Evolutionary conservation across 805 yeast genomes (phyloP).

Genomic region (Candida adriatica): DNA sequence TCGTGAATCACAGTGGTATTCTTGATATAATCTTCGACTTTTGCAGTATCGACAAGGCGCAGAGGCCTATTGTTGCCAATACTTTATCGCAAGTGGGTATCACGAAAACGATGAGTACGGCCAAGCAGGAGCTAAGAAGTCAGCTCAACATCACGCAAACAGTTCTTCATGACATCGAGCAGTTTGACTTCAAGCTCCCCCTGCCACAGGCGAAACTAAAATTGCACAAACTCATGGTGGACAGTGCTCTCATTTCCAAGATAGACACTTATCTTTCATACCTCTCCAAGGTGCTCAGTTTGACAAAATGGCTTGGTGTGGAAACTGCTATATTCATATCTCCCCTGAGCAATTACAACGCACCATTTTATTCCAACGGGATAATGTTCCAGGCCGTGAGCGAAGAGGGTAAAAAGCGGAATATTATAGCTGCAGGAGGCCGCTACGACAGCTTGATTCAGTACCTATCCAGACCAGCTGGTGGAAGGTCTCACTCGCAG

Average conservation of each 20-base stretch:
- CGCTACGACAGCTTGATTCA: constrained; percentile 74
- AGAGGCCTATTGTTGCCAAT: constrained; percentile 58
- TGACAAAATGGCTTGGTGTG: constrained; percentile 54
- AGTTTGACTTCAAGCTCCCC: constrained; percentile 71
- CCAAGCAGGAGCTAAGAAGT: constrained; percentile 44
- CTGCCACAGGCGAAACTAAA: constrained; percentile 56
- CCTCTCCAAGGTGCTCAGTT: constrained; percentile 49
- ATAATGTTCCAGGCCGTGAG: constrained; percentile 84
- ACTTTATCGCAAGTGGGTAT: constrained; percentile 73
- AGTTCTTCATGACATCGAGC: constrained; percentile 70
- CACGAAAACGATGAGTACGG: constrained; percentile 56
- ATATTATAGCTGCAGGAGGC: constrained; percentile 84
- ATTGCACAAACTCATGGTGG: constrained; percentile 65
- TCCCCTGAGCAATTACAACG: constrained; percentile 81
- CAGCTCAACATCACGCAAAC: constrained; percentile 78
- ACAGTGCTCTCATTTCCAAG: constrained; percentile 53
- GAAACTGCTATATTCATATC: constrained; percentile 52
- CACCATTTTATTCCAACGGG: constrained; percentile 71
- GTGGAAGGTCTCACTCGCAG: constrained; percentile 29
- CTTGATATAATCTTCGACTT: constrained; percentile 71
- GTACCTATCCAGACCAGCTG: constrained; percentile 53
- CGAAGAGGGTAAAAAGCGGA: constrained; percentile 39
- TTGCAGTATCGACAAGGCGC: constrained; percentile 74
- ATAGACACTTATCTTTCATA: constrained; percentile 60
- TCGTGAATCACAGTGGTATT: constrained; percentile 77